Evolutionary conservation across 2,329 filamentous ascomycete genomes (phyloP), one percentile per base, ranked within the genome.

Genomic region (Rhynchosporium agropyri): DNA sequence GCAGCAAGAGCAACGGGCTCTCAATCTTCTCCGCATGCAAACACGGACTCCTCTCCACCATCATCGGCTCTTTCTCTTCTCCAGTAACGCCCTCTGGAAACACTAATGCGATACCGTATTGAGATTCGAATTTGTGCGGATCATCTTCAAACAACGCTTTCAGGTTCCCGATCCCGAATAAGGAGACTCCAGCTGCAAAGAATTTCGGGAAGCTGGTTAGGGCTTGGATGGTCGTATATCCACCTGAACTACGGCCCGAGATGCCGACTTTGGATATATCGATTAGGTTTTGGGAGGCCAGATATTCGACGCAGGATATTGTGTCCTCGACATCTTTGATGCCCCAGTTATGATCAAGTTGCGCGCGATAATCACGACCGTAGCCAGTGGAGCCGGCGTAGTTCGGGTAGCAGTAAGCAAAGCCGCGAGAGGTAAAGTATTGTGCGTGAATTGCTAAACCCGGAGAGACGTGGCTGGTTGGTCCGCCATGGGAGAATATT

Each of bases 351-450:
- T 78, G 77, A 59, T 81, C 80, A 0, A 85, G 74, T 4, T 76
- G 74, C 31, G 82, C 76, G 0, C 82, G 78, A 65, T 84, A 85
- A 6, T 75, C 74, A 3, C 78, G 76, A 0, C 83, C 82, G 68
- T 83, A 81, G 1, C 79, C 81, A 0, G 77, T 80, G 0, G 80
- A 83, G 3, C 83, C 83, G 2, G 77, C 78, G 68, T 84, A 83
- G 70, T 85, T 84, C 40, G 84, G 73, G 2, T 76, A 74, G 12
- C 81, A 76, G 55, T 79, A 79, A 1, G 81, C 82, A 60, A 80
- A 85, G 3, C 83, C 83, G 12, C 83, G 75, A 3, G 81, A 80
- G 0, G 82, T 84, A 67, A 79, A 83, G 68, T 81, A 84, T 68
- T 85, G 83, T 3, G 75, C 76, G 26, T 74, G 71, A 6, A 83